A percentile compares a stretch with the other conserved stretches of the same genome.
Evolutionary conservation across 352 stramenopile species (phyloP).

Genomic region (Globisporangium paddicum): DNA sequence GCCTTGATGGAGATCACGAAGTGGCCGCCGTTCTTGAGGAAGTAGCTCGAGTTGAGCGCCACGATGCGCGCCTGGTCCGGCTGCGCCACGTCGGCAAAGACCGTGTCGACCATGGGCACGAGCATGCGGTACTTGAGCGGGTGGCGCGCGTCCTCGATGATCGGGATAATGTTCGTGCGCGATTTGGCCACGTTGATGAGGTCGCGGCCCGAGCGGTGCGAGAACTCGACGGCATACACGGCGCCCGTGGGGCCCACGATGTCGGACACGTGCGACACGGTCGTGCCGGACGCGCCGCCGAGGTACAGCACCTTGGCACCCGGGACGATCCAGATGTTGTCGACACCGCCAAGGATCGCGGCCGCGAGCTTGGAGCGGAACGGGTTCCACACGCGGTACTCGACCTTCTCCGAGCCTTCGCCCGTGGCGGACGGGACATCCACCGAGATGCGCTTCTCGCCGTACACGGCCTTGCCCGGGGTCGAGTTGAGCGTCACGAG

Average conservation of each 20-base stretch:
- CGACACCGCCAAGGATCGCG: conserved; percentile 97
- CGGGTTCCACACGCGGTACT: conserved; percentile 99
- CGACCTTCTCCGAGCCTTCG: conserved; percentile 94
- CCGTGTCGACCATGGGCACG: conserved; percentile 97
- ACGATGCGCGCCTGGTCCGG: conserved; percentile 99
- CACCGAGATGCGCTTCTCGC: conserved; percentile 99
- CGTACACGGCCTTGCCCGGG: conserved; percentile 98
- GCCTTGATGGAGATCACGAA: conserved; percentile 99
- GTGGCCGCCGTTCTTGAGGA: conserved; percentile 99
- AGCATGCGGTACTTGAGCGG: conserved; percentile 99
- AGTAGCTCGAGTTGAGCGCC: conserved; percentile 98
- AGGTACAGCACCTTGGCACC: conserved; percentile 99
- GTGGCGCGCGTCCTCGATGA: conserved; percentile 98
- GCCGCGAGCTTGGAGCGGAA: conserved; percentile 99
- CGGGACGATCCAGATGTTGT: conserved; percentile 98
- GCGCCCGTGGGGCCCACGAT: conserved; percentile 96
- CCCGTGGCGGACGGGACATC: conserved; percentile 90
- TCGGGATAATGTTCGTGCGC: conserved; percentile 99
- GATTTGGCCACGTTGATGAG: conserved; percentile 99
- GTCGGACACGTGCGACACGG: conserved; percentile 98
- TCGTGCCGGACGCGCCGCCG: conserved; percentile 97
- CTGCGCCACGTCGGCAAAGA: conserved; percentile 99
- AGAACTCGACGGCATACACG: conserved; percentile 99
- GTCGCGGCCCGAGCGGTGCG: conserved; percentile 96
- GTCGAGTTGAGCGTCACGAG: conserved; percentile 98